Evolutionary conservation across 164 flowering plant species (phyloP), one percentile per base, ranked within the genome.

Genomic region (Aristolochia contorta): DNA sequence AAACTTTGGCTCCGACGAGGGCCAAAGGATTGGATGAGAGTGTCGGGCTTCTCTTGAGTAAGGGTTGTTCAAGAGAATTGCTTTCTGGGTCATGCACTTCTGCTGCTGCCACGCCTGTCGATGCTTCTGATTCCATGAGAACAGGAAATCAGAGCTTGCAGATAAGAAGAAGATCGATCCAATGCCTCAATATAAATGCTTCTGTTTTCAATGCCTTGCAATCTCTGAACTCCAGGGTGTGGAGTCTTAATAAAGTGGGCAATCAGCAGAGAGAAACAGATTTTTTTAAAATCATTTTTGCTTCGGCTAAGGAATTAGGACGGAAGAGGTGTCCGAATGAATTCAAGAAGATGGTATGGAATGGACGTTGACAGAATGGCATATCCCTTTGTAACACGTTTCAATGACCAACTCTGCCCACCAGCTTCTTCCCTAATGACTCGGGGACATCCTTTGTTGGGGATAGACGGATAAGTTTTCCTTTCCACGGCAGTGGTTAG

Each of bases 1-100:
- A 86, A 22, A 88, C 91, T 69, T 91, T 86, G 61, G 94, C 77
- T 56, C 97, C 97, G 63, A 91, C 81, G 46, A 91, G 69, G 56
- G 97, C 96, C 14, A 91, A 67, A 18, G 82, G 96, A 63, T 30
- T 80, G 15, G 88, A 77, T 0, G 95, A 80, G 6, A 84, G 79
- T 23, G 90, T 88, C 59, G 81, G 66, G 67, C 67, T 76, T 66
- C 90, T 77, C 74, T 81, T 84, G 27, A 88, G 82, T 12, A 91
- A 81, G 54, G 91, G 89, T 52, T 80, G 80, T 4, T 62, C 73
- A 45, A 86, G 62, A 16, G 76, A 53, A 49, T 83, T 82, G 84
- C 78, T 86, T 67, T 91, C 96, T 63, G 85, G 83, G 72, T 91
- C 88, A 70, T 67, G 65, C 59, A 66, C 87, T 69, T 74, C 85